phyloP scores from a whole-genome alignment of 2,329 filamentous ascomycete species.

The Diplodia mutila region DNA sequence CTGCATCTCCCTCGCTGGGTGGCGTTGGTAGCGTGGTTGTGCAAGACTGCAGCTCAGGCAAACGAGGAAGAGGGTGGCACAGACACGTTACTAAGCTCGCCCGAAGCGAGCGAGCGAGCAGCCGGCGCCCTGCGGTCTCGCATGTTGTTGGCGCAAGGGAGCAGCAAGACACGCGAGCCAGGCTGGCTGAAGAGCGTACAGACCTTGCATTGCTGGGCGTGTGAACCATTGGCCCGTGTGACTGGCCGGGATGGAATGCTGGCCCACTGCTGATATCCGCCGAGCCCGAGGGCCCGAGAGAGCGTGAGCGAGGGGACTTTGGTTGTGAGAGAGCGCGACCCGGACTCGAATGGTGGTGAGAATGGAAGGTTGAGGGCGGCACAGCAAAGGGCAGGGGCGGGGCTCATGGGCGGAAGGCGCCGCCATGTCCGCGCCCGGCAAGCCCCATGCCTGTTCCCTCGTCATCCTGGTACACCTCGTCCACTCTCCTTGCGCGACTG shows the following conservation, averaged over 20 bases:
- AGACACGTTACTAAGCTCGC: background rate
- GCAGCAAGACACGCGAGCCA: constrained; percentile 20
- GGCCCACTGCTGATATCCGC: no score
- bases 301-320: no score
- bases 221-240: constrained; percentile 1
- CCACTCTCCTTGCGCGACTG: constrained; percentile 11
- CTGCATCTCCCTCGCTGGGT: constrained; percentile 21
- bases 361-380: background rate
- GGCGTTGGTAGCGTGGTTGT: constrained; percentile 9
- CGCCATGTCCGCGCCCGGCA: background rate
- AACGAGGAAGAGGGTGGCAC: background rate
- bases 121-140: no score
- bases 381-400: background rate
- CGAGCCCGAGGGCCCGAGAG: no score
- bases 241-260: constrained; percentile 7
- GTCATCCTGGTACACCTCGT: constrained; percentile 3
- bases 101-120: constrained; percentile 16
- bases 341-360: background rate
- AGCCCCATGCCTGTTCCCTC: background rate
- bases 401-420: background rate
- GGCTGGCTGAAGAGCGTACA: constrained; percentile 23
- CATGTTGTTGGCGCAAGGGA: constrained; percentile 10
- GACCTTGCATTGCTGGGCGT: constrained; percentile 9
- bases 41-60: constrained; percentile 8
- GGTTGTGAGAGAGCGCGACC: background rate